These are phyloP conservation scores for Ogataea pignaliae DNA, from an alignment of 805 yeast genomes.

Conservation along the genomic window DNA sequence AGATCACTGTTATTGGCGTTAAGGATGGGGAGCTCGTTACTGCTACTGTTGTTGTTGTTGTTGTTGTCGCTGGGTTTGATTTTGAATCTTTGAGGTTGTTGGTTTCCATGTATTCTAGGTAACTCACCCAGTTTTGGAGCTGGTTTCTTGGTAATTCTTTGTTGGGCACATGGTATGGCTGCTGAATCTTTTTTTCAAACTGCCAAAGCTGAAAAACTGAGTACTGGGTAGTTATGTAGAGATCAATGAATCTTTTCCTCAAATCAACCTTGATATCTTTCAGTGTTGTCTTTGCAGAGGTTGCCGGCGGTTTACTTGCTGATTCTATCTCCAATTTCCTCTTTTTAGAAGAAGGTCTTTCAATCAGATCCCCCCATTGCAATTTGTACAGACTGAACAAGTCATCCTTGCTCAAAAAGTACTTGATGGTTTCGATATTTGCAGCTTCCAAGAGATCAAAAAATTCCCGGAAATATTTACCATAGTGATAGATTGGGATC, in stretches of 20 bases:
- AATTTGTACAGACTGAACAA: slow-evolving; percentile 12
- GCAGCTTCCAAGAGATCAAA: slow-evolving; percentile 33
- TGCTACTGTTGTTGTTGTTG: neutral
- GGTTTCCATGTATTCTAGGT: slow-evolving; percentile 50
- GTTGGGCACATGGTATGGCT: slow-evolving; percentile 37
- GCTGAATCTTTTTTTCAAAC: slow-evolving; percentile 41
- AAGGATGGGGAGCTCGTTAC: slow-evolving; percentile 10
- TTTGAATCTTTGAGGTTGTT: slow-evolving; percentile 13
- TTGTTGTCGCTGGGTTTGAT: slow-evolving; percentile 1
- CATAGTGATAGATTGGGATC: slow-evolving; percentile 52
- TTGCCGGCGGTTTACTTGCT: slow-evolving; percentile 7
- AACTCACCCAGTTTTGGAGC: slow-evolving; percentile 54
- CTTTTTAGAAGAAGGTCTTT: slow-evolving; percentile 2
- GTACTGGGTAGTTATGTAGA: slow-evolving; percentile 52
- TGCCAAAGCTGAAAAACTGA: slow-evolving; percentile 44
- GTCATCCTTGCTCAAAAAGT: slow-evolving; percentile 22
- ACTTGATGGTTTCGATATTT: slow-evolving; percentile 23
- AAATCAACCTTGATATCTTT: slow-evolving; percentile 34
- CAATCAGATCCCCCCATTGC: slow-evolving; percentile 23
- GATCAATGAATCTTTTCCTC: slow-evolving; percentile 46
- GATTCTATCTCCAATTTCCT: neutral
- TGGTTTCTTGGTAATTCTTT: slow-evolving; percentile 36
- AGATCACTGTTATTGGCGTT: slow-evolving; percentile 1
- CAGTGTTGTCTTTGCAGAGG: slow-evolving; percentile 1
- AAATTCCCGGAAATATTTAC: slow-evolving; percentile 39